phyloP scores from a whole-genome alignment of 805 yeast species.

The Myxozyma monticola region DNA sequence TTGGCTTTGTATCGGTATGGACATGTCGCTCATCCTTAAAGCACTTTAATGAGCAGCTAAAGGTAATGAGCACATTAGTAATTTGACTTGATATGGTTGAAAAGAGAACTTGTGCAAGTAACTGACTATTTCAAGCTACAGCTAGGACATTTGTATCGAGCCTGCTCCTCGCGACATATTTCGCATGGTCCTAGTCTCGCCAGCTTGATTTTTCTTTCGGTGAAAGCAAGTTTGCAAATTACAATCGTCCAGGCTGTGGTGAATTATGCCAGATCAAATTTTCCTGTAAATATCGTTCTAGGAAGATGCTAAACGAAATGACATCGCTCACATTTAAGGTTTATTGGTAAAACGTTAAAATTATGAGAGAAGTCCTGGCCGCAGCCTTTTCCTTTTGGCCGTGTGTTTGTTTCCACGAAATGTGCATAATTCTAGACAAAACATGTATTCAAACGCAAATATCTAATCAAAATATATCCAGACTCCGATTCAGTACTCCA shows the following conservation, averaged over 20 bases:
- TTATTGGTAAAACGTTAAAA: no score
- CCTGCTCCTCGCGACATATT: conserved; percentile 41
- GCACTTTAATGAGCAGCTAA: conserved; percentile 60
- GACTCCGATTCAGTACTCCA: background rate
- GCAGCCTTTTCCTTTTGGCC: no score
- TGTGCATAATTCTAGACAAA: no score
- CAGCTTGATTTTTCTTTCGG: conserved; percentile 16
- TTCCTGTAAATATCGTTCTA: no score
- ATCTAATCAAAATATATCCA: background rate
- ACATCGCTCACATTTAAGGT: no score
- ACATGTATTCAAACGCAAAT: background rate
- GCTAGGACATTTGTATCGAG: conserved; percentile 60
- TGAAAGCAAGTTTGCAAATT: no score
- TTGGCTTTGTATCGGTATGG: background rate
- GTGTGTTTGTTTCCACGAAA: no score
- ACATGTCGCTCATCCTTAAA: conserved; percentile 47
- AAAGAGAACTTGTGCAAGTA: background rate
- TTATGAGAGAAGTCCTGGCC: no score
- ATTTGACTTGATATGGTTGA: background rate
- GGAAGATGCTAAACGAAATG: no score
- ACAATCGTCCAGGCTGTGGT: no score
- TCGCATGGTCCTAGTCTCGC: conserved; percentile 38
- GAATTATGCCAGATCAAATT: no score
- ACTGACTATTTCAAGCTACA: conserved; percentile 39
- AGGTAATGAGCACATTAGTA: conserved; percentile 1